Percentiles rank a stretch among this genome's conserved stretches.
phyloP scores from a whole-genome alignment of 306 rosid species.

The Dalbergia cochinchinensis region DNA sequence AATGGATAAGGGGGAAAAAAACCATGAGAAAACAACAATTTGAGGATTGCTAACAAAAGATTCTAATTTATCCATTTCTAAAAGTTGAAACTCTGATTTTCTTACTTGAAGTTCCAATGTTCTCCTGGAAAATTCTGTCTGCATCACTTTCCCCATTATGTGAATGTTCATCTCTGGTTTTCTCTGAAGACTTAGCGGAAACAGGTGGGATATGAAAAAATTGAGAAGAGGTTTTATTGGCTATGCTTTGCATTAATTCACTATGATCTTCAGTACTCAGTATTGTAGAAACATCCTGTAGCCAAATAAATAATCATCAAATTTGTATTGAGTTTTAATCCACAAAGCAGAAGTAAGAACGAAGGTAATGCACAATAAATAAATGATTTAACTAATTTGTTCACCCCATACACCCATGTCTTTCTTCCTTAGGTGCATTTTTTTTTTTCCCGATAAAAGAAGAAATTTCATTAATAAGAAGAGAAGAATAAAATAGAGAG shows the following conservation, averaged over 20 bases:
- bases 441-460: no score
- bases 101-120: conserved; percentile 63
- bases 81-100: conserved; percentile 32
- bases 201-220: conserved; percentile 80
- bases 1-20: conserved; percentile 43
- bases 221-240: conserved; percentile 74
- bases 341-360: conserved; percentile 30
- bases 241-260: conserved; percentile 75
- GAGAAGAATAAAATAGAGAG: no score
- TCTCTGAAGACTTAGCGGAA: conserved; percentile 56
- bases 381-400: conserved; percentile 20
- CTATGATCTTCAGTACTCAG: conserved; percentile 88
- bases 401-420: conserved; percentile 2
- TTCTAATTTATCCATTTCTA: conserved; percentile 18
- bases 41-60: conserved; percentile 6
- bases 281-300: conserved; percentile 80
- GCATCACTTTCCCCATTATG: conserved; percentile 52
- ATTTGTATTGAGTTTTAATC: conserved; percentile 31
- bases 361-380: conserved; percentile 30
- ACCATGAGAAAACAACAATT: conserved; percentile 36
- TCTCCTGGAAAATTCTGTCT: conserved; percentile 51
- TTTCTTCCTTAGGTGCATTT: conserved; percentile 15
- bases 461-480: no score
- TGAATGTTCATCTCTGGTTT: conserved; percentile 51
- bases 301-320: conserved; percentile 49